A percentile compares a stretch with the other conserved stretches of the same genome.
These are phyloP conservation scores for Usnea hakonensis DNA, from an alignment of 495 filamentous ascomycete genomes.

Conservation along the genomic window DNA sequence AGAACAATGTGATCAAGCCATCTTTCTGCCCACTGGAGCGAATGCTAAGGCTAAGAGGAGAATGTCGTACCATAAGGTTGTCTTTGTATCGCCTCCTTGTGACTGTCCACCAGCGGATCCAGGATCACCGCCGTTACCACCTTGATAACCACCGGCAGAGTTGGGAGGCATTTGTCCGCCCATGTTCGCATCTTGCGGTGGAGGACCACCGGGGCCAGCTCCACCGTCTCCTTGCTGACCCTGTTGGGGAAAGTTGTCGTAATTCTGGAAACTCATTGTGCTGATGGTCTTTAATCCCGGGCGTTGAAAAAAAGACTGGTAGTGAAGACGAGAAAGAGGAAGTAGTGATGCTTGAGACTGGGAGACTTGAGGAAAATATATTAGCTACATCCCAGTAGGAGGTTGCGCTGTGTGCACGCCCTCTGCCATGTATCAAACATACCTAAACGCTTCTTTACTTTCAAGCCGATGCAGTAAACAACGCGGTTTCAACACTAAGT, in stretches of 20 bases:
- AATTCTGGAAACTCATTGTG: conserved; percentile 52
- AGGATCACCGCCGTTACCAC: conserved; percentile 43
- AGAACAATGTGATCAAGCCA: not conserved
- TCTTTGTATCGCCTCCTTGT: conserved; percentile 61
- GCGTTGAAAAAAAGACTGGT: conserved; percentile 13
- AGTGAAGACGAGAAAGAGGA: conserved; percentile 6
- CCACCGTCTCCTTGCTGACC: conserved; percentile 43
- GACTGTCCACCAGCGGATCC: conserved; percentile 45
- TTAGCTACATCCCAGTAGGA: not conserved
- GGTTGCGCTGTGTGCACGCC: not conserved
- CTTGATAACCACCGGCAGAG: conserved; percentile 44
- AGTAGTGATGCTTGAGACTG: not conserved
- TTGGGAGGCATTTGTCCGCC: conserved; percentile 39
- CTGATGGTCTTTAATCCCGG: conserved; percentile 1
- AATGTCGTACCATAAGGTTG: conserved; percentile 64
- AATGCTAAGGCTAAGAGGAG: not conserved
- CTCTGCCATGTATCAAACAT: not conserved
- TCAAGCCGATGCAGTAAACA: not conserved
- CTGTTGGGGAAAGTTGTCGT: conserved; percentile 48
- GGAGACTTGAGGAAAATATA: not conserved
- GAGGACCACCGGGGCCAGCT: conserved; percentile 45
- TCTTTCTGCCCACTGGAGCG: not conserved
- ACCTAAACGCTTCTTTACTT: conserved; percentile 1
- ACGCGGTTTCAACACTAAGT: conserved; percentile 12
- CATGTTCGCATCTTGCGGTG: conserved; percentile 42